Evolutionary conservation across 2,329 filamentous ascomycete genomes (phyloP).

Genomic region (Calycina marina): DNA sequence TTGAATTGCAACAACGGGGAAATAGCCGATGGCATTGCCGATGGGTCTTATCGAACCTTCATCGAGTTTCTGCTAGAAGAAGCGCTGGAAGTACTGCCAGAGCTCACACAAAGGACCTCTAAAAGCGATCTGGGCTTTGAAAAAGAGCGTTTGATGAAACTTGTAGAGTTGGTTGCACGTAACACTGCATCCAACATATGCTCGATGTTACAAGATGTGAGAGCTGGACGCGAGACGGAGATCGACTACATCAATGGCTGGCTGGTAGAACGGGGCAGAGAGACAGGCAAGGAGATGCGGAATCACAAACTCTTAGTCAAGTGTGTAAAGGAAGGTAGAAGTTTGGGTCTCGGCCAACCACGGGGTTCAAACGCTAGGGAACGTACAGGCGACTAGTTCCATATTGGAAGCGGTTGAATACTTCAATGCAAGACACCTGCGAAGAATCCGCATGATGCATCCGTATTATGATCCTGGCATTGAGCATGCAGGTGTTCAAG

Average conservation of each 20-base stretch:
- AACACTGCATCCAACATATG: constrained; percentile 39
- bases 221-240: constrained; percentile 36
- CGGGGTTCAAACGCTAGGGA: no score
- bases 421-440: no score
- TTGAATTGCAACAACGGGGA: constrained; percentile 66
- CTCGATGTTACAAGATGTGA: constrained; percentile 47
- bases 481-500: no score
- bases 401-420: no score
- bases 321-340: constrained; percentile 27
- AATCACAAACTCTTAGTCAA: constrained; percentile 28
- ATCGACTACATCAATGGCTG: constrained; percentile 46
- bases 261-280: constrained; percentile 23
- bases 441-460: neutral
- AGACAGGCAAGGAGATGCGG: constrained; percentile 22
- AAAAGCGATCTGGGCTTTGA: neutral
- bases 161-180: constrained; percentile 30
- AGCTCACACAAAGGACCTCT: neutral
- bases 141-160: neutral
- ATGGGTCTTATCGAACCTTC: neutral
- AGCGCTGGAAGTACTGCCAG: constrained; percentile 45
- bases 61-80: constrained; percentile 47
- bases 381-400: no score
- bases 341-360: no score
- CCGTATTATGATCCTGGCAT: neutral
- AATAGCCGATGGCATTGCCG: constrained; percentile 26